These are phyloP conservation scores for Ambispora gerdemannii DNA, from an alignment of 192 early-diverging fungal genomes.

Conservation along the genomic window DNA sequence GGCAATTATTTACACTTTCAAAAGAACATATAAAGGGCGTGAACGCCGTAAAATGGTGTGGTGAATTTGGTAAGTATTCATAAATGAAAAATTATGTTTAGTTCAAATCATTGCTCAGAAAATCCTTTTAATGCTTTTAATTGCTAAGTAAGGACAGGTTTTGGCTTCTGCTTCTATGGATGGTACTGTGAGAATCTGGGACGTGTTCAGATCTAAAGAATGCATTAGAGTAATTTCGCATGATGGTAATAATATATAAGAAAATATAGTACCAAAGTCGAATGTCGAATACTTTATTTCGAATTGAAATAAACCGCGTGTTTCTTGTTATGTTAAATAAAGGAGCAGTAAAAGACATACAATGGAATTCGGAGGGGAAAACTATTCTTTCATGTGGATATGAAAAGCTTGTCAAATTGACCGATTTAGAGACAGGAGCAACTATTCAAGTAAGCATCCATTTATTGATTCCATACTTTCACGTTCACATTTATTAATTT, in stretches of 20 bases:
- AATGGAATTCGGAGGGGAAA: conserved; percentile 4
- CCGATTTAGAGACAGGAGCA: conserved; percentile 15
- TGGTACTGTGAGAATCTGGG: conserved; percentile 27
- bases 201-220: conserved; percentile 26
- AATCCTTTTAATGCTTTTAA: too few species aligned
- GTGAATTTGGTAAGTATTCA: conserved; percentile 17
- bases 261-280: too few species aligned
- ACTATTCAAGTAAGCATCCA: conserved; percentile 6
- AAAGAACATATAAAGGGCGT: conserved; percentile 21
- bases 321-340: background rate
- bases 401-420: conserved; percentile 23
- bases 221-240: conserved; percentile 13
- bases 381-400: conserved; percentile 26
- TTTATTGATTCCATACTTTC: background rate
- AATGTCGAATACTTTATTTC: background rate
- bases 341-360: conserved; percentile 26
- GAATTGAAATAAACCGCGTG: too few species aligned
- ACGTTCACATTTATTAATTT: conserved; percentile 10
- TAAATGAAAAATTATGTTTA: too few species aligned
- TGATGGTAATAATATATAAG: too few species aligned
- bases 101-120: too few species aligned
- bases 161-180: conserved; percentile 30
- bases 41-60: conserved; percentile 26
- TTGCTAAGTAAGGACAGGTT: conserved; percentile 29
- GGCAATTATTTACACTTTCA: background rate